Percentiles rank a stretch among this genome's conserved stretches.
Conservation (phyloP, 2,329 filamentous ascomycete genomes). For the Dothiorella sarmentorum region DNA sequence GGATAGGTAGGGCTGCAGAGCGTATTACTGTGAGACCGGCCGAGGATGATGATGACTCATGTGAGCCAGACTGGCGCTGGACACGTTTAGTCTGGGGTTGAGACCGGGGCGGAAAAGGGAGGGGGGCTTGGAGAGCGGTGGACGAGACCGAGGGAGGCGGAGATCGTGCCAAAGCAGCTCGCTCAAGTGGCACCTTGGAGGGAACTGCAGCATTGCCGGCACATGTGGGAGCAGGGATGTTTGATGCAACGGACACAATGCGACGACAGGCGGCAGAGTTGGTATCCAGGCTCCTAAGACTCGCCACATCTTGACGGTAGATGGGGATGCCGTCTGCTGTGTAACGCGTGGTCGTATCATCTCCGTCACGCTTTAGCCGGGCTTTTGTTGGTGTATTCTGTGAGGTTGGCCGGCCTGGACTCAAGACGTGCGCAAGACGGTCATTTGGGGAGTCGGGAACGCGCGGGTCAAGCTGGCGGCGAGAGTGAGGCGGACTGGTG, state of each 20-base stretch:
- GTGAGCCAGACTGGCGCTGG: background rate
- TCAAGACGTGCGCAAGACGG: background rate
- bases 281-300: background rate
- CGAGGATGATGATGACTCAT: background rate
- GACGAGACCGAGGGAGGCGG: background rate
- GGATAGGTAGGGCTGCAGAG: conserved; percentile 35
- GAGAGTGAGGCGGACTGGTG: conserved; percentile 15
- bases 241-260: background rate
- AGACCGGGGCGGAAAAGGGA: background rate
- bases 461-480: conserved; percentile 9
- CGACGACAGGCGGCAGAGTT: background rate
- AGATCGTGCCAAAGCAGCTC: background rate
- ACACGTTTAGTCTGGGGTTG: background rate
- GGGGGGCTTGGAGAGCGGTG: background rate
- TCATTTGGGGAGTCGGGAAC: conserved; percentile 16
- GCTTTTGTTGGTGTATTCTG: background rate
- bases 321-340: background rate
- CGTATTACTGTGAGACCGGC: conserved; percentile 8
- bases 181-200: background rate
- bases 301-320: background rate
- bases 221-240: background rate
- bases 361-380: background rate
- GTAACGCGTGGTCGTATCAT: background rate
- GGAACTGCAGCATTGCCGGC: background rate
- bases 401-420: background rate